Conservation (phyloP, 2,329 filamentous ascomycete genomes). For the Pezicula radicicola region DNA sequence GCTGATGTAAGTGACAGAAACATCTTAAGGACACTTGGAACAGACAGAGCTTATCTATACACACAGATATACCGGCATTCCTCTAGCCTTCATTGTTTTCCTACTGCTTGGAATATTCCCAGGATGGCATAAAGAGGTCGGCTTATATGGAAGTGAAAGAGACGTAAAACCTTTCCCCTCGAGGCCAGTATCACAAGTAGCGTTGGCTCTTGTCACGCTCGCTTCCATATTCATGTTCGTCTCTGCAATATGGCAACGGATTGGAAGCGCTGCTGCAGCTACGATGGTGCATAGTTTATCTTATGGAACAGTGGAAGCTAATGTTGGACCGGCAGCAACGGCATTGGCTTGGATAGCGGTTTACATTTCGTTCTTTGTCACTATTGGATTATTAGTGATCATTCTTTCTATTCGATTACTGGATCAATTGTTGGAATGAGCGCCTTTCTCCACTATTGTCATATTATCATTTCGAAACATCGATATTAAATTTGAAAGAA, state of each 20-base stretch:
- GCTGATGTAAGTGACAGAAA: too few species aligned
- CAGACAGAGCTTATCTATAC: too few species aligned
- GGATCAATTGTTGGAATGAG: too few species aligned
- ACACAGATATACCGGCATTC: constrained; percentile 5
- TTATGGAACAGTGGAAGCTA: constrained; percentile 8
- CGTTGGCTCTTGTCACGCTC: not conserved
- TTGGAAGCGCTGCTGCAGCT: constrained; percentile 1
- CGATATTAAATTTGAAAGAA: too few species aligned
- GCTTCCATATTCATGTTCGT: constrained; percentile 9
- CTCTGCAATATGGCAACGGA: constrained; percentile 8
- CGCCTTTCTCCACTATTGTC: too few species aligned
- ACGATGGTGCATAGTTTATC: constrained; percentile 6
- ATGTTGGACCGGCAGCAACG: constrained; percentile 7
- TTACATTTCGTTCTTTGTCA: not conserved
- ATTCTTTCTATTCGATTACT: not conserved
- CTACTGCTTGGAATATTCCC: constrained; percentile 9
- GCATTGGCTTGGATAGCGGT: constrained; percentile 8
- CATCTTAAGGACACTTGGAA: too few species aligned
- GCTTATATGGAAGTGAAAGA: constrained; percentile 55
- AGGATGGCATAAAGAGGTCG: constrained; percentile 10
- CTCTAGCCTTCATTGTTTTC: constrained; percentile 3
- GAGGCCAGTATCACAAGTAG: constrained; percentile 34
- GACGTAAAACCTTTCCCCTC: constrained; percentile 92
- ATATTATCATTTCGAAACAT: too few species aligned
- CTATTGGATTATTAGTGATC: not conserved